Conservation (phyloP, 2,329 filamentous ascomycete genomes). For the Elsinoe fawcettii region DNA sequence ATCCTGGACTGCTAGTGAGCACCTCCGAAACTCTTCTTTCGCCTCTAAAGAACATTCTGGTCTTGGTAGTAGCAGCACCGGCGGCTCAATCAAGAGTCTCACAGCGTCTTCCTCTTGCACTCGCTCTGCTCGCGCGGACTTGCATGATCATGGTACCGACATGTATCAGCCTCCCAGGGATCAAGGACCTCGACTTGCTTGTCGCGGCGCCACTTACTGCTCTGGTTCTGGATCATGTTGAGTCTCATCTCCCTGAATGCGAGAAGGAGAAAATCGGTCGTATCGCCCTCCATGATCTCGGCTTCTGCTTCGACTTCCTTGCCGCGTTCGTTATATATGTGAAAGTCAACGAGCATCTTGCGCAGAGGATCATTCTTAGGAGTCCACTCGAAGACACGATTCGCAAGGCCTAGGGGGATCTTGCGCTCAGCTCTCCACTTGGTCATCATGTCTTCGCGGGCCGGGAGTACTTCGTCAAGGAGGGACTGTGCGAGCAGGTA, state of each 20-base stretch:
- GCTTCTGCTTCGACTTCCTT: background rate
- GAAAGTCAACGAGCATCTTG: no score
- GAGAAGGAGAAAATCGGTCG: constrained; percentile 4
- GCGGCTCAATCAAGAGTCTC: no score
- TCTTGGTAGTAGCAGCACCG: no score
- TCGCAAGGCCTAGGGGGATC: background rate
- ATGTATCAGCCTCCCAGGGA: background rate
- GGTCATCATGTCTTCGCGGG: background rate
- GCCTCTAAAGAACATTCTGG: no score
- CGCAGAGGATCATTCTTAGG: background rate
- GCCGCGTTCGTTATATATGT: no score
- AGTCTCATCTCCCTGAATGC: background rate
- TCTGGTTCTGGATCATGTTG: background rate
- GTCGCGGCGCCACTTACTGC: background rate
- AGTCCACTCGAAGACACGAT: background rate
- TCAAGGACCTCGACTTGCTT: background rate
- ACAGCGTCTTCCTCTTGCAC: background rate
- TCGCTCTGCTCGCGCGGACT: background rate
- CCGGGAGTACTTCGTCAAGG: background rate
- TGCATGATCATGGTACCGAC: background rate
- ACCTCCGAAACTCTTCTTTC: no score
- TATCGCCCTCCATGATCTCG: background rate
- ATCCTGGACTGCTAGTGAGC: no score
- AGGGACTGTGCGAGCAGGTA: constrained; percentile 19
- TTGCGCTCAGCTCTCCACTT: background rate